Evolutionary conservation across 2,329 filamentous ascomycete genomes (phyloP).

Genomic region (Exophiala oligosperma): DNA sequence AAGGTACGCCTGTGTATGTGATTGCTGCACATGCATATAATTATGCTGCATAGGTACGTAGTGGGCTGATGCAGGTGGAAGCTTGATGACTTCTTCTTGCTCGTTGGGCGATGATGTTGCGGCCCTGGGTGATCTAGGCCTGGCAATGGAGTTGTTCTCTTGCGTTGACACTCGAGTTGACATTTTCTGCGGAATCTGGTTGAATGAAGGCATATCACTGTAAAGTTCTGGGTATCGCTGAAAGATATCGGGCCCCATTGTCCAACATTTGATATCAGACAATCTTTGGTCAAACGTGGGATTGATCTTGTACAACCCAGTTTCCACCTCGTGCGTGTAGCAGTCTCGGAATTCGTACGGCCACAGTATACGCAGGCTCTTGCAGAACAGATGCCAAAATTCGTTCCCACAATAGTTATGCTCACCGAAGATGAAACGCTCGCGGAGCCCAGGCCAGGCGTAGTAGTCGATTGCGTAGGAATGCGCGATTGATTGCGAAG

Average conservation of each 20-base stretch:
- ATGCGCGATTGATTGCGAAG: slow-evolving; percentile 26
- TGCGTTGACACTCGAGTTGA: slow-evolving; percentile 1
- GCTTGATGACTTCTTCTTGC: slow-evolving; percentile 4
- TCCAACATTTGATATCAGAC: slow-evolving; percentile 27
- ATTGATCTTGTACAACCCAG: slow-evolving; percentile 27
- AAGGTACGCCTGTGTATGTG: background rate
- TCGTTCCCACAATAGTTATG: slow-evolving; percentile 28
- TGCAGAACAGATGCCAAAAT: slow-evolving; percentile 25
- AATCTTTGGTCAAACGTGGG: slow-evolving; percentile 26
- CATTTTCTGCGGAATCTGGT: slow-evolving; percentile 16
- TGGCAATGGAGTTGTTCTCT: background rate
- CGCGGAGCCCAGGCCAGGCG: slow-evolving; percentile 28
- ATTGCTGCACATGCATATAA: background rate
- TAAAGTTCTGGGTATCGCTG: slow-evolving; percentile 26
- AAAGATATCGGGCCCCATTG: slow-evolving; percentile 27
- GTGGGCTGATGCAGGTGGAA: background rate
- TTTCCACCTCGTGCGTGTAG: slow-evolving; percentile 25
- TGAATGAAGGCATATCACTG: slow-evolving; percentile 25
- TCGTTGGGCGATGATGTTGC: background rate
- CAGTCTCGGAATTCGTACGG: slow-evolving; percentile 29
- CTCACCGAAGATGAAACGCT: slow-evolving; percentile 28
- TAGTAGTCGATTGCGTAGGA: slow-evolving; percentile 29
- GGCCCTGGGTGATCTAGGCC: background rate
- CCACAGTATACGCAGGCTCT: slow-evolving; percentile 22
- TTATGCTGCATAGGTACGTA: background rate